These are phyloP conservation scores for Fusarium robinianum DNA, from an alignment of 2,329 filamentous ascomycete species.

Conservation along the genomic window DNA sequence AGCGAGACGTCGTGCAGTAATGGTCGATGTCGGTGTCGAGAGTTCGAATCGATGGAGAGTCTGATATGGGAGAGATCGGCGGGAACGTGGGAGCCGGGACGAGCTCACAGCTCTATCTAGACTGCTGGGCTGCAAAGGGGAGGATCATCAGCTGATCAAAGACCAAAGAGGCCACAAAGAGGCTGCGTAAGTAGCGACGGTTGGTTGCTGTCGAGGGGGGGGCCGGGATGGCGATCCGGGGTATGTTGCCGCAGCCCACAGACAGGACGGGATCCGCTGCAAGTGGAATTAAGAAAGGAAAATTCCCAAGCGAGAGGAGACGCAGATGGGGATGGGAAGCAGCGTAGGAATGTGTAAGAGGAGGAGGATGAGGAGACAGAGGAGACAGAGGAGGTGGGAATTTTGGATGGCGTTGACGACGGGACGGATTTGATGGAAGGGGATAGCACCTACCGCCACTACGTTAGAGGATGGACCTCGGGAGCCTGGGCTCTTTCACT, in stretches of 20 bases:
- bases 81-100: constrained; percentile 27
- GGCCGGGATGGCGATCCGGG: constrained; percentile 34
- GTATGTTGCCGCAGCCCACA: constrained; percentile 33
- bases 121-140: constrained; percentile 34
- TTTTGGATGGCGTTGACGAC: not conserved
- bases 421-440: not conserved
- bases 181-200: constrained; percentile 20
- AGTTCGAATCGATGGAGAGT: constrained; percentile 15
- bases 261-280: constrained; percentile 30
- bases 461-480: too few species aligned
- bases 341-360: not conserved
- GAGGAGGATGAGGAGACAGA: not conserved
- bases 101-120: constrained; percentile 33
- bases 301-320: constrained; percentile 2
- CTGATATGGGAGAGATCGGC: constrained; percentile 30
- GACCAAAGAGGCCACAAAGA: constrained; percentile 30
- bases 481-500: too few species aligned
- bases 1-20: constrained; percentile 1
- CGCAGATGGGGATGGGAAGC: not conserved
- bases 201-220: constrained; percentile 27
- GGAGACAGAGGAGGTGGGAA: not conserved
- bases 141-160: constrained; percentile 40
- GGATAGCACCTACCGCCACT: too few species aligned
- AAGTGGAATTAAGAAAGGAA: constrained; percentile 1
- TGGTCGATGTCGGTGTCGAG: constrained; percentile 8